Evolutionary conservation across 1,284 basidiomycete species (phyloP).

Genomic region (Golubevia pallescens): DNA sequence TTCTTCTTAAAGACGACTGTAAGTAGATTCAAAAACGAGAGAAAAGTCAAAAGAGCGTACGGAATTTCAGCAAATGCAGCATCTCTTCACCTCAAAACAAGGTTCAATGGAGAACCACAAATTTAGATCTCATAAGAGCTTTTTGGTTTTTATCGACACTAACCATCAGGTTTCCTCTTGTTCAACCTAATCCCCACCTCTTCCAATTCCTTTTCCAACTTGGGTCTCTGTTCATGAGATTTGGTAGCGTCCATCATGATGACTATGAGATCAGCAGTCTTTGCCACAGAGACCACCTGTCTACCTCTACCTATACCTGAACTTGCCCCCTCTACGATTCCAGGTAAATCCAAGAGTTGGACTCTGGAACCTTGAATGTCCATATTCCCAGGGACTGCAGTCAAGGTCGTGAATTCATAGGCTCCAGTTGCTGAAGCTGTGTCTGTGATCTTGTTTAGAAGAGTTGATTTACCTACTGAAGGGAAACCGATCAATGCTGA

Average conservation of each 20-base stretch:
- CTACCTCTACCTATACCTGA: slow-evolving; percentile 86
- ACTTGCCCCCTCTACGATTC: slow-evolving; percentile 93
- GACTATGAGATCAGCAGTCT: slow-evolving; percentile 89
- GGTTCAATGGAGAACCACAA: no score
- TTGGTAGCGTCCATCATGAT: slow-evolving; percentile 97
- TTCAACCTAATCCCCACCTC: slow-evolving; percentile 96
- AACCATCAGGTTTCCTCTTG: slow-evolving; percentile 81
- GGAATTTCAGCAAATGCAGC: no score
- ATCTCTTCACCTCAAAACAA: not conserved
- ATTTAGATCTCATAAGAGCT: no score
- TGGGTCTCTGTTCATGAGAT: slow-evolving; percentile 84
- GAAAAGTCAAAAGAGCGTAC: slow-evolving; percentile 73
- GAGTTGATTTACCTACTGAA: slow-evolving; percentile 90
- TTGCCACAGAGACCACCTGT: slow-evolving; percentile 81
- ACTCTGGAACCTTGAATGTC: slow-evolving; percentile 67
- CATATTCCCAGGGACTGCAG: slow-evolving; percentile 64
- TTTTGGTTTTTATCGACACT: no score
- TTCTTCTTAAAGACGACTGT: slow-evolving; percentile 73
- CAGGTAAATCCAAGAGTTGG: slow-evolving; percentile 80
- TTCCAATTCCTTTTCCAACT: slow-evolving; percentile 90
- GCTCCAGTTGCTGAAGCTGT: slow-evolving; percentile 87
- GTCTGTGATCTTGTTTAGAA: slow-evolving; percentile 88
- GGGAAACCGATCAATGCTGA: slow-evolving; percentile 71
- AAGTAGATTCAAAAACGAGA: not conserved
- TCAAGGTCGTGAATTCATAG: slow-evolving; percentile 94